phyloP scores from a whole-genome alignment of 1,139 yeast species.

The Candida albicans region DNA sequence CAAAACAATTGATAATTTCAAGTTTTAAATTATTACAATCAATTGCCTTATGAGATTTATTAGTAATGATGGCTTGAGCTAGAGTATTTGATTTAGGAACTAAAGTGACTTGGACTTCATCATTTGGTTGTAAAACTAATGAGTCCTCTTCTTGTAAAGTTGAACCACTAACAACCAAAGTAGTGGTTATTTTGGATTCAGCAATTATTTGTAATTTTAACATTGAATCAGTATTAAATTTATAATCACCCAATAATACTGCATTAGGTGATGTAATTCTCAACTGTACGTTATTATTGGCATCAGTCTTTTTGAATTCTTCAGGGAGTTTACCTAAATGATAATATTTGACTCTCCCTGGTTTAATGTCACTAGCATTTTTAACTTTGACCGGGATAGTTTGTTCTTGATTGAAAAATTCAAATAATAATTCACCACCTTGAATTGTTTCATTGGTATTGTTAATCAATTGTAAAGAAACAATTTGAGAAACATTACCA shows the following conservation, averaged over 20 bases:
- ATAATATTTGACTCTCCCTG: constrained; percentile 31
- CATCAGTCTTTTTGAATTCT: constrained; percentile 18
- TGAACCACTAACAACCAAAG: neutral
- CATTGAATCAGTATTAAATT: constrained; percentile 13
- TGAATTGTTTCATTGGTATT: constrained; percentile 23
- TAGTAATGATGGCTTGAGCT: constrained; percentile 35
- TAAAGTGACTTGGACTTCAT: constrained; percentile 23
- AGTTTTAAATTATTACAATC: constrained; percentile 34
- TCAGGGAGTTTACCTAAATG: constrained; percentile 24
- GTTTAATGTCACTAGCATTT: constrained; percentile 28
- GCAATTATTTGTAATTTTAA: constrained; percentile 5
- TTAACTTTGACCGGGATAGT: constrained; percentile 24
- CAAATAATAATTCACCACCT: constrained; percentile 33
- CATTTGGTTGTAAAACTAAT: constrained; percentile 3
- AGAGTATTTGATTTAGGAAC: constrained; percentile 33
- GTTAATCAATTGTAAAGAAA: constrained; percentile 31
- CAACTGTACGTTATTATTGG: constrained; percentile 16
- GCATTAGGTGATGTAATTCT: constrained; percentile 22
- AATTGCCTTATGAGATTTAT: constrained; percentile 26
- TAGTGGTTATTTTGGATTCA: neutral
- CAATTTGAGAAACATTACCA: constrained; percentile 23
- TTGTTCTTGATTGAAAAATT: constrained; percentile 20
- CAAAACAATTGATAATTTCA: constrained; percentile 33
- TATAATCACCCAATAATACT: constrained; percentile 27
- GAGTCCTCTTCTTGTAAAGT: neutral